Evolutionary conservation across 2,329 filamentous ascomycete species (phyloP).

Genomic region (Teratosphaeria viscida): DNA sequence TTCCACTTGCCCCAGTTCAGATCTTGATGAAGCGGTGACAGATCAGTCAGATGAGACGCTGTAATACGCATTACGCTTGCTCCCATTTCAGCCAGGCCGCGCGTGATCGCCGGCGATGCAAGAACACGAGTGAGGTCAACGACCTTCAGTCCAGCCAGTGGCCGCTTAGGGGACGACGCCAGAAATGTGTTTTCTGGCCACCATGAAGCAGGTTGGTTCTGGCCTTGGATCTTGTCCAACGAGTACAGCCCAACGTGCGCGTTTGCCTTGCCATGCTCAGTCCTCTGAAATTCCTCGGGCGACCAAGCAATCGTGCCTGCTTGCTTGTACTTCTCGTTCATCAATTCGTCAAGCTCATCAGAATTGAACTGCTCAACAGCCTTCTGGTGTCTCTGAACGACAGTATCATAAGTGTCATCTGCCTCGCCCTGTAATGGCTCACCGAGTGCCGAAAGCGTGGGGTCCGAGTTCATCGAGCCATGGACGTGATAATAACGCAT

Average conservation of each 20-base stretch:
- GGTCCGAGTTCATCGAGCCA: no score
- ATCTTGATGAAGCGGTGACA: conserved; percentile 33
- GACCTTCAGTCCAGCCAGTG: conserved; percentile 54
- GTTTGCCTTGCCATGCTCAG: conserved; percentile 21
- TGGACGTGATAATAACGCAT: no score
- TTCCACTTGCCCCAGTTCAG: conserved; percentile 44
- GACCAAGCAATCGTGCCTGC: conserved; percentile 7
- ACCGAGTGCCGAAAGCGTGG: no score
- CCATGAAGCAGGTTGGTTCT: conserved; percentile 14
- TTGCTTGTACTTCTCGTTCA: conserved; percentile 7
- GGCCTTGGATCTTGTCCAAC: conserved; percentile 1
- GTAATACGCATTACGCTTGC: conserved; percentile 66
- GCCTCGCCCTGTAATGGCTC: no score
- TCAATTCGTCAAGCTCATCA: conserved; percentile 2
- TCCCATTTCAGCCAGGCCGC: conserved; percentile 64
- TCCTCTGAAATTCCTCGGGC: conserved; percentile 21
- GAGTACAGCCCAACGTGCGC: conserved; percentile 7
- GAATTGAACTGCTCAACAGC: conserved; percentile 25
- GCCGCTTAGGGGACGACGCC: conserved; percentile 15
- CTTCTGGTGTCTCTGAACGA: conserved; percentile 30
- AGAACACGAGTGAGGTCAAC: conserved; percentile 68
- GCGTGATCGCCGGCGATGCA: conserved; percentile 61
- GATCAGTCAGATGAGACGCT: conserved; percentile 54
- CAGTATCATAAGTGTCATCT: no score
- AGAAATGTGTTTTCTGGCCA: conserved; percentile 19